A percentile compares a stretch with the other conserved stretches of the same genome.
These are phyloP conservation scores for Odontarrhena argentea DNA, from an alignment of 345 rosid genomes.

Conservation along the genomic window DNA sequence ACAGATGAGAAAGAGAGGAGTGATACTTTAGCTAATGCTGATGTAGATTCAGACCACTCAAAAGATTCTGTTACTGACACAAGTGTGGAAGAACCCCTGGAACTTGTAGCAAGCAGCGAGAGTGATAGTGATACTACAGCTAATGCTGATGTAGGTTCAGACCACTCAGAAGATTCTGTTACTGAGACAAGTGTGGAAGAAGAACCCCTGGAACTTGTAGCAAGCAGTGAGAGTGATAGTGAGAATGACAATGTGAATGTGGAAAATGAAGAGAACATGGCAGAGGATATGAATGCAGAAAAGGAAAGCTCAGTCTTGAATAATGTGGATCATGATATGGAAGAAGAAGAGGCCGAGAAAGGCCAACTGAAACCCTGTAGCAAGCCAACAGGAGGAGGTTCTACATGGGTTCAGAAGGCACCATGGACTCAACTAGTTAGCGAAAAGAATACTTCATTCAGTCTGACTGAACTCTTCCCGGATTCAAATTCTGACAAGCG, in stretches of 20 bases:
- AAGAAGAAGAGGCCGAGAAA: conserved; percentile 16
- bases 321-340: conserved; percentile 31
- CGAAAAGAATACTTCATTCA: conserved; percentile 55
- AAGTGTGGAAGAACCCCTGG: conserved; percentile 32
- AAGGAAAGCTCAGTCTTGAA: conserved; percentile 24
- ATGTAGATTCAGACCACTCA: conserved; percentile 30
- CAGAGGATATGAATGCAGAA: conserved; percentile 25
- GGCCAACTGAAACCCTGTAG: conserved; percentile 29
- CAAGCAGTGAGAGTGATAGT: conserved; percentile 25
- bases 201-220: conserved; percentile 32
- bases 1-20: conserved; percentile 33
- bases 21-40: conserved; percentile 10
- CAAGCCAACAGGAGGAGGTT: conserved; percentile 62
- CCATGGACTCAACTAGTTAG: conserved; percentile 85
- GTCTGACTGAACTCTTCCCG: conserved; percentile 65
- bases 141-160: conserved; percentile 16
- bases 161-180: conserved; percentile 23
- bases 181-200: conserved; percentile 22
- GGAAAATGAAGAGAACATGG: conserved; percentile 24
- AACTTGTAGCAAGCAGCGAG: conserved; percentile 25
- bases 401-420: conserved; percentile 73
- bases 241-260: conserved; percentile 24
- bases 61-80: conserved; percentile 6
- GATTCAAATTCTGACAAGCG: conserved; percentile 39
- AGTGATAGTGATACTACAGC: conserved; percentile 25